Percentiles rank a stretch among this genome's conserved stretches.
Evolutionary conservation across 1,139 yeast genomes (phyloP).

Genomic region (Suhomyces coccinellae): DNA sequence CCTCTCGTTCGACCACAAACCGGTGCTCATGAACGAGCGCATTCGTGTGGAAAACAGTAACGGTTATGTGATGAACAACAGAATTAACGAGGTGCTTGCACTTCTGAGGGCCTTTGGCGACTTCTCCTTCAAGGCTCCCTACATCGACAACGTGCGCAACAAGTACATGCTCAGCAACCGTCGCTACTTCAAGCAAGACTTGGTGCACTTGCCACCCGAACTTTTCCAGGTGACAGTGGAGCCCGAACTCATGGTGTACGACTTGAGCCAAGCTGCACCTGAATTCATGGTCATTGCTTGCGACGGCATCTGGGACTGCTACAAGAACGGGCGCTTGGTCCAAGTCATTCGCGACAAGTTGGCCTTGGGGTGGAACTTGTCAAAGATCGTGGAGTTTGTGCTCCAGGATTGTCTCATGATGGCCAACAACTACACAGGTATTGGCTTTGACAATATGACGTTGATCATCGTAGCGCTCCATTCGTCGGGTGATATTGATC

Average conservation of each 20-base stretch:
- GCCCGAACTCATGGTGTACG: conserved; percentile 65
- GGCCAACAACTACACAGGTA: conserved; percentile 74
- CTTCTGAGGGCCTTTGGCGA: conserved; percentile 79
- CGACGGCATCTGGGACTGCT: conserved; percentile 83
- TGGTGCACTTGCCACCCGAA: conserved; percentile 41
- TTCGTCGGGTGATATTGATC: conserved; percentile 41
- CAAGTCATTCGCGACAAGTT: conserved; percentile 57
- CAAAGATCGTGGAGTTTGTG: conserved; percentile 57
- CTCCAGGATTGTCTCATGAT: conserved; percentile 67
- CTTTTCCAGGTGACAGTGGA: conserved; percentile 62
- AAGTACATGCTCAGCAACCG: conserved; percentile 29
- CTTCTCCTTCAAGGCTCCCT: conserved; percentile 60
- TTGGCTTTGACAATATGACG: conserved; percentile 83
- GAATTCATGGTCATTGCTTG: conserved; percentile 72
- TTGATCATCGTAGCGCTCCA: conserved; percentile 64
- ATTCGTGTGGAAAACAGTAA: conserved; percentile 73
- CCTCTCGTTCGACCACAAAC: conserved; percentile 74
- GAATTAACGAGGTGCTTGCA: conserved; percentile 75
- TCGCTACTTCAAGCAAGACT: conserved; percentile 13
- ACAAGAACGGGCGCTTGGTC: conserved; percentile 56
- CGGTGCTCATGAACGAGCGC: conserved; percentile 72
- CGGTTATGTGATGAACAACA: conserved; percentile 64
- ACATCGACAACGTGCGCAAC: conserved; percentile 33
- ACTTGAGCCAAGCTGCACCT: conserved; percentile 42
- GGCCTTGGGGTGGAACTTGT: conserved; percentile 56